Evolutionary conservation across 306 rosid species (phyloP).

Genomic region (Astragalus membranaceus): DNA sequence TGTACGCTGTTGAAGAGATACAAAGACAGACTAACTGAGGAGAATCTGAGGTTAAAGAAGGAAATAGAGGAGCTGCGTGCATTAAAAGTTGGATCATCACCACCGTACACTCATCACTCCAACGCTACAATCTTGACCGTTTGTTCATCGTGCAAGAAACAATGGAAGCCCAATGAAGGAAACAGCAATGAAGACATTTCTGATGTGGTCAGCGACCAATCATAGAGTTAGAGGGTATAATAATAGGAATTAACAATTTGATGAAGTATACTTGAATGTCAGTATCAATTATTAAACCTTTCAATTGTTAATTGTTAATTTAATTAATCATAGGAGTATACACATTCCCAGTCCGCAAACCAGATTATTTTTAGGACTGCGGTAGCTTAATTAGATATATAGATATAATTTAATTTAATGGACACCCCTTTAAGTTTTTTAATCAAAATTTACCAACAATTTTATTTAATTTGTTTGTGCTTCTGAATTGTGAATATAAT

Average conservation of each 20-base stretch:
- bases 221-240: background rate
- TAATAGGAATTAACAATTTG: background rate
- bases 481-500: background rate
- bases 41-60: slow-evolving; percentile 59
- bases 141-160: slow-evolving; percentile 40
- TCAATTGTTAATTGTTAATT: background rate
- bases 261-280: background rate
- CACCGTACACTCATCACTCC: slow-evolving; percentile 19
- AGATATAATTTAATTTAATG: background rate
- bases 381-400: background rate
- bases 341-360: background rate
- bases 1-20: slow-evolving; percentile 56
- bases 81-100: slow-evolving; percentile 29
- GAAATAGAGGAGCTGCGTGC: slow-evolving; percentile 64
- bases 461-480: background rate
- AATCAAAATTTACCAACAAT: background rate
- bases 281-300: background rate
- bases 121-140: slow-evolving; percentile 30
- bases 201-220: background rate
- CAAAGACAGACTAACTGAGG: slow-evolving; percentile 43
- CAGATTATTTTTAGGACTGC: slow-evolving; percentile 5
- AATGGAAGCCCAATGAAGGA: slow-evolving; percentile 17
- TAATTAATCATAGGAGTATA: background rate
- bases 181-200: background rate
- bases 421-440: too few species aligned